Evolutionary conservation across 1,284 basidiomycete species (phyloP).

Genomic region (Cryptococcus jaspeensis): DNA sequence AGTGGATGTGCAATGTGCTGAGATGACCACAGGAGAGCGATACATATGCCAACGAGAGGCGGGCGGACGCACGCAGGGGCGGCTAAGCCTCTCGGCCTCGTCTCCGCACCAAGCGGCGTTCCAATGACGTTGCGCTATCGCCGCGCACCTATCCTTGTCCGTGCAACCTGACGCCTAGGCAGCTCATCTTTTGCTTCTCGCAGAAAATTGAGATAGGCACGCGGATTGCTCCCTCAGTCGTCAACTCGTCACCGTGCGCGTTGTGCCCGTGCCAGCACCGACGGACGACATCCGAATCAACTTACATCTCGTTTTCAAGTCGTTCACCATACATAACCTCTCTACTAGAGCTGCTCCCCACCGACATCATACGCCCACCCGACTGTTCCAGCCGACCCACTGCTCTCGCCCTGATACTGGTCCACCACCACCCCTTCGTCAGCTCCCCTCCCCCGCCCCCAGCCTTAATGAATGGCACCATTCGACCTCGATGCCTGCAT

Average conservation of each 20-base stretch:
- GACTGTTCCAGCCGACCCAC: not conserved
- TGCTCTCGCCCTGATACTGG: not conserved
- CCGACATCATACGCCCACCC: not conserved
- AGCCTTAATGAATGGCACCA: conserved; percentile 65
- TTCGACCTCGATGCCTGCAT: conserved; percentile 96
- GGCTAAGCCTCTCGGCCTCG: too few species aligned
- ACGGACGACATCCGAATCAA: too few species aligned
- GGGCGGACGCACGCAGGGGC: too few species aligned
- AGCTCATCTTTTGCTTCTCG: not conserved
- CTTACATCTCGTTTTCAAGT: not conserved
- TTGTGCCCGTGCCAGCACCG: too few species aligned
- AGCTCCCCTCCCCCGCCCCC: not conserved
- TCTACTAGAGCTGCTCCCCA: not conserved
- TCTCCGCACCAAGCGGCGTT: not conserved
- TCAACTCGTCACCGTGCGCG: too few species aligned
- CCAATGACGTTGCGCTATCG: not conserved
- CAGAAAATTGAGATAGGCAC: too few species aligned
- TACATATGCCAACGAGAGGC: too few species aligned
- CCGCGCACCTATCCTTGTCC: not conserved
- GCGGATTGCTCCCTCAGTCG: too few species aligned
- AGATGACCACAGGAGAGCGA: not conserved
- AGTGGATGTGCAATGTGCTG: too few species aligned
- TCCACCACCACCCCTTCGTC: not conserved
- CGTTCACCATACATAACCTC: not conserved
- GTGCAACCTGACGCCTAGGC: not conserved